A percentile compares a stretch with the other conserved stretches of the same genome.
Conservation (phyloP, 495 filamentous ascomycete species). For the Lophiotrema nucula region DNA sequence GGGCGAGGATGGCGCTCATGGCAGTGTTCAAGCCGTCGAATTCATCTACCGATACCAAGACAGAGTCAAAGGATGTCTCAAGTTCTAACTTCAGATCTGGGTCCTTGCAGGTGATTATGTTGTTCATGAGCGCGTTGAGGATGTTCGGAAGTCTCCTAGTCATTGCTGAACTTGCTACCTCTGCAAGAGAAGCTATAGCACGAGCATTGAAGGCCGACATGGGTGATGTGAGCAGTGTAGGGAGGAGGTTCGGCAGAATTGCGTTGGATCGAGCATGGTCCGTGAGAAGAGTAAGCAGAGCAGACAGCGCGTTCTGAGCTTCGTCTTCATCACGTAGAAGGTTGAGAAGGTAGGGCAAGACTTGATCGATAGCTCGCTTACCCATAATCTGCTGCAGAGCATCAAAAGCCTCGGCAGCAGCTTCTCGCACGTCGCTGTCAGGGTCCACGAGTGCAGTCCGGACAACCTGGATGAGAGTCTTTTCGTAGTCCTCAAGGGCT, state of each 20-base stretch:
- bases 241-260: slow-evolving; percentile 93
- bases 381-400: slow-evolving; percentile 88
- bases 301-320: slow-evolving; percentile 88
- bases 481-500: slow-evolving; percentile 89
- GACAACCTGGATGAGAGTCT: slow-evolving; percentile 89
- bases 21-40: slow-evolving; percentile 90
- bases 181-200: slow-evolving; percentile 85
- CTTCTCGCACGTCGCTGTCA: slow-evolving; percentile 86
- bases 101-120: slow-evolving; percentile 75
- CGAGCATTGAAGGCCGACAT: slow-evolving; percentile 92
- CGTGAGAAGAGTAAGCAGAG: slow-evolving; percentile 86
- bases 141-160: slow-evolving; percentile 84
- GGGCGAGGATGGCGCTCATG: slow-evolving; percentile 84
- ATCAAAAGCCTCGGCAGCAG: slow-evolving; percentile 95
- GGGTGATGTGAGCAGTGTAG: slow-evolving; percentile 83
- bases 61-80: slow-evolving; percentile 75
- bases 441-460: slow-evolving; percentile 89
- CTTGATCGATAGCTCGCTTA: slow-evolving; percentile 90
- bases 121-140: slow-evolving; percentile 89
- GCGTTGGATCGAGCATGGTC: slow-evolving; percentile 93
- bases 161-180: slow-evolving; percentile 86
- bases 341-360: slow-evolving; percentile 85
- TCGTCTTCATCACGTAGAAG: slow-evolving; percentile 80
- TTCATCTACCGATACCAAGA: slow-evolving; percentile 90
- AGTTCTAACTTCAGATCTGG: slow-evolving; percentile 72